Evolutionary conservation across 495 filamentous ascomycete genomes (phyloP).

Genomic region (Glonium stellatum): DNA sequence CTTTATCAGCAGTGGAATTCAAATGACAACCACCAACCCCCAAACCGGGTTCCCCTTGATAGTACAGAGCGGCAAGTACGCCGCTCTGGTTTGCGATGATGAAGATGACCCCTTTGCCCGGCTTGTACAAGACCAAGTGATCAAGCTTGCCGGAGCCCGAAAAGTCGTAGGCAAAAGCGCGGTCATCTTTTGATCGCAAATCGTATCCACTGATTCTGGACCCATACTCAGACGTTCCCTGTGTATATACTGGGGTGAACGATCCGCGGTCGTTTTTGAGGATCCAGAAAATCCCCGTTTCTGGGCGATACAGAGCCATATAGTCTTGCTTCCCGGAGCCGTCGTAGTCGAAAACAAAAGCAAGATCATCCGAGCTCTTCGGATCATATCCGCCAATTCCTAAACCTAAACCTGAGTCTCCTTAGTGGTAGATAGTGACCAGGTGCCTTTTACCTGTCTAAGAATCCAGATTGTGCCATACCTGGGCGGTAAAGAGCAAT

Average conservation of each 20-base stretch:
- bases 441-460: neutral
- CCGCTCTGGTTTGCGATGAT: neutral
- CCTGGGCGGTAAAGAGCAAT: constrained; percentile 2
- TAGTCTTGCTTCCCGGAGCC: neutral
- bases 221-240: neutral
- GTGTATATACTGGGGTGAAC: constrained; percentile 5
- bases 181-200: neutral
- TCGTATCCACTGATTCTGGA: constrained; percentile 1
- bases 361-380: neutral
- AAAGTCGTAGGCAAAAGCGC: neutral
- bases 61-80: neutral
- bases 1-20: neutral
- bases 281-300: constrained; percentile 4
- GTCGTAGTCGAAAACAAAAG: constrained; percentile 6
- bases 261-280: constrained; percentile 1
- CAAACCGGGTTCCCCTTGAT: neutral
- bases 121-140: neutral
- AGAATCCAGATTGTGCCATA: constrained; percentile 3
- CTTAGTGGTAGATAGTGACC: neutral
- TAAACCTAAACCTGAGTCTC: neutral
- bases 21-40: constrained; percentile 7
- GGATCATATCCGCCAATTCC: constrained; percentile 2
- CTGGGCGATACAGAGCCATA: constrained; percentile 3
- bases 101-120: neutral
- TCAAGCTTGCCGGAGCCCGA: neutral